Evolutionary conservation across 2,329 filamentous ascomycete species (phyloP).

Genomic region (Onygena corvina): DNA sequence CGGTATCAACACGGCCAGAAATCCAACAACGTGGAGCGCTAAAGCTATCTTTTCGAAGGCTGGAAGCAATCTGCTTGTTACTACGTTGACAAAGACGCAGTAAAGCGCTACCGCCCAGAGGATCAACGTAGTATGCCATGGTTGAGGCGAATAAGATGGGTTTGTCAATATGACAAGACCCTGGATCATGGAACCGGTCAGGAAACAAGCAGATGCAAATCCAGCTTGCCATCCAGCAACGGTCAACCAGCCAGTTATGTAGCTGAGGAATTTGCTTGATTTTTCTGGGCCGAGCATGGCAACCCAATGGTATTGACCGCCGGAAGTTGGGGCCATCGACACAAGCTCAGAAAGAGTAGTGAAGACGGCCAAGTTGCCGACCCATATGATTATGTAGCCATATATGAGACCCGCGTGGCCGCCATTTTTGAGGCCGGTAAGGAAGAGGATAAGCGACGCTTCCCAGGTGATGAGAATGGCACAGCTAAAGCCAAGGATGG

Average conservation of each 20-base stretch:
- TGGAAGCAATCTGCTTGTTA: slow-evolving; percentile 36
- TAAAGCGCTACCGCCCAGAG: slow-evolving; percentile 39
- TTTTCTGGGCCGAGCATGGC: slow-evolving; percentile 28
- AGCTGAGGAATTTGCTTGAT: slow-evolving; percentile 27
- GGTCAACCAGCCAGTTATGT: slow-evolving; percentile 30
- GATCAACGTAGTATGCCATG: slow-evolving; percentile 36
- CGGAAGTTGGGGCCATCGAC: slow-evolving; percentile 31
- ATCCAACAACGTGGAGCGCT: slow-evolving; percentile 38
- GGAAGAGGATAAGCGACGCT: slow-evolving; percentile 14
- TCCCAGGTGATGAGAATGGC: slow-evolving; percentile 33
- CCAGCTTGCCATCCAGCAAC: slow-evolving; percentile 30
- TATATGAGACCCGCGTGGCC: slow-evolving; percentile 30
- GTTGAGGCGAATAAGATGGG: slow-evolving; percentile 19
- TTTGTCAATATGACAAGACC: slow-evolving; percentile 27
- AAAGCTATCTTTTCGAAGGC: slow-evolving; percentile 42
- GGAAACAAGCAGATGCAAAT: slow-evolving; percentile 25
- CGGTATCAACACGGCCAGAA: slow-evolving; percentile 32
- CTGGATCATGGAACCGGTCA: slow-evolving; percentile 27
- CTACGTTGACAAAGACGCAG: slow-evolving; percentile 41
- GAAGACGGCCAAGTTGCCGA: slow-evolving; percentile 29
- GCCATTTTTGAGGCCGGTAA: slow-evolving; percentile 22
- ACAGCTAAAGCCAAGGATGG: slow-evolving; percentile 28
- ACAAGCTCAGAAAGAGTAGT: slow-evolving; percentile 32
- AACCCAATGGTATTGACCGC: slow-evolving; percentile 33
- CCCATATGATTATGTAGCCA: slow-evolving; percentile 27